phyloP scores from a whole-genome alignment of 2,329 filamentous ascomycete genomes.

The Ascomycota sp. region DNA sequence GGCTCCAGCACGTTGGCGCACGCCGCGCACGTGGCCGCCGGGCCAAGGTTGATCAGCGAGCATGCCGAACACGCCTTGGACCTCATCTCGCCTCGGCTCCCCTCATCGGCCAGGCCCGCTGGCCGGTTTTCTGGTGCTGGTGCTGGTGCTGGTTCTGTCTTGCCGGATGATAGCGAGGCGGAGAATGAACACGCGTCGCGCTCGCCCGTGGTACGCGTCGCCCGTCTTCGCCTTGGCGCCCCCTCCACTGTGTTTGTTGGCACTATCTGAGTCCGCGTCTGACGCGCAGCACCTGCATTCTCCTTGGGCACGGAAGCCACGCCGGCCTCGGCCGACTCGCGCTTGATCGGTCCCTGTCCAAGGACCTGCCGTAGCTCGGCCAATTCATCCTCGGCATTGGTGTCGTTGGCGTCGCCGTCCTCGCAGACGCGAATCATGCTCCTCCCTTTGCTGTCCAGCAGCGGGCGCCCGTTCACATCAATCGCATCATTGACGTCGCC shows the following conservation, averaged over 20 bases:
- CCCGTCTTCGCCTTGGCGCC: too few relatives aligned
- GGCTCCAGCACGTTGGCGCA: conserved; percentile 51
- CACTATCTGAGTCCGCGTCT: too few relatives aligned
- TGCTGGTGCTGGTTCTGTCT: too few relatives aligned
- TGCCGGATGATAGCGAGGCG: too few relatives aligned
- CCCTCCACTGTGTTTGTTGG: too few relatives aligned
- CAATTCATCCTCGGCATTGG: conserved; percentile 25
- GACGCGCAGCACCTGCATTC: too few relatives aligned
- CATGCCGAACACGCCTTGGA: conserved; percentile 35
- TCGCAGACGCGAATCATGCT: conserved; percentile 57
- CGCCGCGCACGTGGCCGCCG: conserved; percentile 38
- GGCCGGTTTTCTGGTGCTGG: too few relatives aligned
- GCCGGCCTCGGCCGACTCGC: conserved; percentile 3
- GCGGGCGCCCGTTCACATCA: conserved; percentile 41
- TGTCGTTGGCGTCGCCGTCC: conserved; percentile 37
- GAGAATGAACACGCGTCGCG: too few relatives aligned
- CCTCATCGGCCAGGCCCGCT: too few relatives aligned
- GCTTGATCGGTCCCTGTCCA: conserved; percentile 5
- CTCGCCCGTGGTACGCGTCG: too few relatives aligned
- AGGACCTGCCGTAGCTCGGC: conserved; percentile 37
- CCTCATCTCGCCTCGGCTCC: background rate
- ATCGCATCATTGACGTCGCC: too few relatives aligned
- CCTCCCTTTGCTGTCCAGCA: conserved; percentile 46
- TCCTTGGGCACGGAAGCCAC: too few relatives aligned
- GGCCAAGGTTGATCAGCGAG: conserved; percentile 39